Conservation (phyloP, 495 filamentous ascomycete genomes). For the Penicillium daleae region DNA sequence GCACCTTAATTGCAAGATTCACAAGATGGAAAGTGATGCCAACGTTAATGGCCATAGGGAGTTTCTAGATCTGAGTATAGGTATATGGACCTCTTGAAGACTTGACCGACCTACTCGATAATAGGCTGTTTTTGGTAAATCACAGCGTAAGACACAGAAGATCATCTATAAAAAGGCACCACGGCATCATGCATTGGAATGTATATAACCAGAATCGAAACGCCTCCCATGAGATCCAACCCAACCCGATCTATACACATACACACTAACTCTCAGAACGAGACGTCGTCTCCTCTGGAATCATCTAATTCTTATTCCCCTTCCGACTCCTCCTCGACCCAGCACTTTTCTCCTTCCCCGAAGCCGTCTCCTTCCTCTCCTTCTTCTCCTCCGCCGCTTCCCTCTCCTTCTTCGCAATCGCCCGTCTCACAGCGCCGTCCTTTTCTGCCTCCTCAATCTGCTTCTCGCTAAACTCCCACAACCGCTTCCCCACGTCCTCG, state of each 20-base stretch:
- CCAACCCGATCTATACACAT: background rate
- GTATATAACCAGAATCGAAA: conserved; percentile 4
- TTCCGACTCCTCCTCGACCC: conserved; percentile 54
- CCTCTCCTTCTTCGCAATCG: conserved; percentile 68
- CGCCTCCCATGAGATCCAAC: conserved; percentile 1
- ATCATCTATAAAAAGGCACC: background rate
- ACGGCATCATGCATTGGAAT: background rate
- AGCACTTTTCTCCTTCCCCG: conserved; percentile 38
- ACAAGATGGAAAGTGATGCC: no score
- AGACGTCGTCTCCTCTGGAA: background rate
- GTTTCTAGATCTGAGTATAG: no score
- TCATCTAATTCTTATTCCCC: conserved; percentile 21
- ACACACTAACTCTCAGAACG: background rate
- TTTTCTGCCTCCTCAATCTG: conserved; percentile 84
- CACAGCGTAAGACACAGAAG: background rate
- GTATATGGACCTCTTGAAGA: background rate
- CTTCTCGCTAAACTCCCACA: conserved; percentile 89
- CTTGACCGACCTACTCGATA: background rate
- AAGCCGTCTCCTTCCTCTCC: conserved; percentile 42
- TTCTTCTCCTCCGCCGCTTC: conserved; percentile 54
- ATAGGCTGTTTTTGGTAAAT: background rate
- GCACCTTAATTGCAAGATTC: no score
- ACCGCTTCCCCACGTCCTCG: conserved; percentile 73
- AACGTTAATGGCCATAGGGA: no score
- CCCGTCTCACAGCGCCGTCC: conserved; percentile 69